phyloP scores from a whole-genome alignment of 352 stramenopile species.

The Phytophthora colocasiae region DNA sequence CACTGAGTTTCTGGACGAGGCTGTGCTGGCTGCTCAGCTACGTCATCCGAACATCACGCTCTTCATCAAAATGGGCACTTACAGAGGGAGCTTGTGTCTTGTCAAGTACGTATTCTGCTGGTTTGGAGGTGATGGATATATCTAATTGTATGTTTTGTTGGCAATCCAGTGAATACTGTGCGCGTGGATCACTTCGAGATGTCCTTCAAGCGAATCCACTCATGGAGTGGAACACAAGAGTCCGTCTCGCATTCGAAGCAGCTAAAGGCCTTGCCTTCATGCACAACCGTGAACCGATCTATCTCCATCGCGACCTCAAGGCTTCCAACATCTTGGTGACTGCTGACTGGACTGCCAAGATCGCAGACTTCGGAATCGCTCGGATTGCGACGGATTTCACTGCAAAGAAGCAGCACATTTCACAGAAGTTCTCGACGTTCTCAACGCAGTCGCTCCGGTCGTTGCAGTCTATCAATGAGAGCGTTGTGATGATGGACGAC shows the following conservation, averaged over 20 bases:
- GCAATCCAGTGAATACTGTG: constrained; percentile 63
- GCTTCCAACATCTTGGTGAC: constrained; percentile 81
- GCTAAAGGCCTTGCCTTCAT: constrained; percentile 82
- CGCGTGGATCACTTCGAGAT: constrained; percentile 67
- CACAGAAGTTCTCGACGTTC: constrained; percentile 27
- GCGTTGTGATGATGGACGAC: constrained; percentile 31
- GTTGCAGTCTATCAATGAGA: constrained; percentile 36
- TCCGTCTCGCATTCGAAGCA: constrained; percentile 70
- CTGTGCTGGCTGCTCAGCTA: constrained; percentile 63
- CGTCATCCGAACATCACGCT: constrained; percentile 81
- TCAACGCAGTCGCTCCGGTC: constrained; percentile 32
- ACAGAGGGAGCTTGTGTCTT: constrained; percentile 70
- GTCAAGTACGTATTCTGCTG: constrained; percentile 63
- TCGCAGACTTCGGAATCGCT: constrained; percentile 79
- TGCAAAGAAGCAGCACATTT: constrained; percentile 45
- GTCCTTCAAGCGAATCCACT: constrained; percentile 66
- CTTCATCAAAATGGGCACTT: constrained; percentile 76
- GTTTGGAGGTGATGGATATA: not conserved
- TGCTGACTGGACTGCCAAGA: constrained; percentile 77
- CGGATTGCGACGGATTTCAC: constrained; percentile 76
- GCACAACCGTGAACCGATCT: constrained; percentile 79
- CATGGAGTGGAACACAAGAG: constrained; percentile 74
- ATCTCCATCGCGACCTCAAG: constrained; percentile 79
- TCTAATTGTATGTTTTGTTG: constrained; percentile 13
- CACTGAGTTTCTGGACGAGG: constrained; percentile 73